phyloP scores from a whole-genome alignment of 495 filamentous ascomycete genomes.

The Beverwykella pulmonaria region DNA sequence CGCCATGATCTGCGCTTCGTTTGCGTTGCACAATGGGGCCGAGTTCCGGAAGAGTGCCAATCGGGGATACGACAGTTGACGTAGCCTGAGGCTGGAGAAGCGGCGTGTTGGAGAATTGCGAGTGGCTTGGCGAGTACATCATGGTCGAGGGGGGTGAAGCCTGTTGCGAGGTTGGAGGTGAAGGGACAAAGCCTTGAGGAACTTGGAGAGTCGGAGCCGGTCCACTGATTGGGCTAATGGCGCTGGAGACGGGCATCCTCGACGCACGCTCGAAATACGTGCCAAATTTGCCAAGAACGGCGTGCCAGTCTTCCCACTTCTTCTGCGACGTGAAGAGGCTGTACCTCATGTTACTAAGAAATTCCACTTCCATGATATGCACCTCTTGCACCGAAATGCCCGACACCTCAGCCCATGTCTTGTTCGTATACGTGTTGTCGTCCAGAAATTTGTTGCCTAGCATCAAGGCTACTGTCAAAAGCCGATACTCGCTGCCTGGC shows the following conservation, averaged over 20 bases:
- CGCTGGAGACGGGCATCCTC: slow-evolving; percentile 19
- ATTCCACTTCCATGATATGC: slow-evolving; percentile 99
- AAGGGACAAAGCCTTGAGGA: slow-evolving; percentile 51
- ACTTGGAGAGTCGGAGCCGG: slow-evolving; percentile 49
- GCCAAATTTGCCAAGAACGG: slow-evolving; percentile 74
- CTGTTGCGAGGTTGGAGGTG: slow-evolving; percentile 54
- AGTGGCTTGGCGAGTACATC: slow-evolving; percentile 36
- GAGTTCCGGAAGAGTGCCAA: slow-evolving; percentile 54
- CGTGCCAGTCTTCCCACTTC: slow-evolving; percentile 86
- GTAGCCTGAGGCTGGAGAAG: slow-evolving; percentile 48
- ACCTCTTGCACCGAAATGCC: slow-evolving; percentile 93
- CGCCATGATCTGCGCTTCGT: slow-evolving; percentile 67
- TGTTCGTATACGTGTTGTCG: slow-evolving; percentile 99
- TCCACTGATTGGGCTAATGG: slow-evolving; percentile 45
- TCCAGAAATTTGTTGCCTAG: slow-evolving; percentile 98
- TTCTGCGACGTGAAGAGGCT: slow-evolving; percentile 78
- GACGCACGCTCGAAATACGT: slow-evolving; percentile 75
- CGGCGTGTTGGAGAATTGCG: slow-evolving; percentile 43
- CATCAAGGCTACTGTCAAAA: slow-evolving; percentile 97
- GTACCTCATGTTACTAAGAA: slow-evolving; percentile 97
- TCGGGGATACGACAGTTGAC: slow-evolving; percentile 55
- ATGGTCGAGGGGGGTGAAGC: slow-evolving; percentile 51
- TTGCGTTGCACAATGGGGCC: slow-evolving; percentile 61
- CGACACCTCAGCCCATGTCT: slow-evolving; percentile 99
- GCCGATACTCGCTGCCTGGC: slow-evolving; percentile 90